Percentiles rank a stretch among this genome's conserved stretches.
These are phyloP conservation scores for Aspergillus sclerotiicarbonarius DNA, from an alignment of 495 filamentous ascomycete genomes.

Conservation along the genomic window DNA sequence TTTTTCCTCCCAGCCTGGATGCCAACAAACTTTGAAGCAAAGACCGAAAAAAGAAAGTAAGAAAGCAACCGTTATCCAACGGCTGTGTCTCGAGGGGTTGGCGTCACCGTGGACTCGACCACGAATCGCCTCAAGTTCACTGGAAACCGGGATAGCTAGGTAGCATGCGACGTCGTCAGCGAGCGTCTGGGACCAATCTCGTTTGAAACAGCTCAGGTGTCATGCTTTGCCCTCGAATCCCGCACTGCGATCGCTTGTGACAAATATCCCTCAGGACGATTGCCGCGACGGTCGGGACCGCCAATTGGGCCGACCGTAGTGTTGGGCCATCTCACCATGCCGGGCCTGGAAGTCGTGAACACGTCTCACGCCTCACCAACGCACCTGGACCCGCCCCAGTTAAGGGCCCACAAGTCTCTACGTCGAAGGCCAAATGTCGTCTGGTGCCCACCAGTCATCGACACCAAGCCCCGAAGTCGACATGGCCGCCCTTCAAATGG, in stretches of 20 bases:
- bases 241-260: slow-evolving; percentile 15
- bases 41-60: neutral
- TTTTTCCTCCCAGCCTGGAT: neutral
- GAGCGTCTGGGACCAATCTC: slow-evolving; percentile 16
- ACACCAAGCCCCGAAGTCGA: slow-evolving; percentile 27
- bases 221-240: slow-evolving; percentile 17
- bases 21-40: neutral
- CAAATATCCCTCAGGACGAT: slow-evolving; percentile 3
- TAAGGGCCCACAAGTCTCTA: slow-evolving; percentile 49
- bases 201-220: slow-evolving; percentile 22
- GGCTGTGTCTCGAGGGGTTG: neutral
- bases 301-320: slow-evolving; percentile 7
- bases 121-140: neutral
- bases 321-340: slow-evolving; percentile 34
- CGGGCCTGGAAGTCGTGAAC: slow-evolving; percentile 33
- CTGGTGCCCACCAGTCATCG: slow-evolving; percentile 24
- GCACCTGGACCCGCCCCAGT: slow-evolving; percentile 29
- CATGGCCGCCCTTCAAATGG: slow-evolving; percentile 19
- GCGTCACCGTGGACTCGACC: neutral
- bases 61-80: neutral
- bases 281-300: neutral
- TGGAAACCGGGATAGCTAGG: too few relatives aligned
- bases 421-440: slow-evolving; percentile 35
- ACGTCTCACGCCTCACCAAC: slow-evolving; percentile 32
- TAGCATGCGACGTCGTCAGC: slow-evolving; percentile 17